Conservation (phyloP, 495 filamentous ascomycete genomes). For the Lophiotrema nucula region DNA sequence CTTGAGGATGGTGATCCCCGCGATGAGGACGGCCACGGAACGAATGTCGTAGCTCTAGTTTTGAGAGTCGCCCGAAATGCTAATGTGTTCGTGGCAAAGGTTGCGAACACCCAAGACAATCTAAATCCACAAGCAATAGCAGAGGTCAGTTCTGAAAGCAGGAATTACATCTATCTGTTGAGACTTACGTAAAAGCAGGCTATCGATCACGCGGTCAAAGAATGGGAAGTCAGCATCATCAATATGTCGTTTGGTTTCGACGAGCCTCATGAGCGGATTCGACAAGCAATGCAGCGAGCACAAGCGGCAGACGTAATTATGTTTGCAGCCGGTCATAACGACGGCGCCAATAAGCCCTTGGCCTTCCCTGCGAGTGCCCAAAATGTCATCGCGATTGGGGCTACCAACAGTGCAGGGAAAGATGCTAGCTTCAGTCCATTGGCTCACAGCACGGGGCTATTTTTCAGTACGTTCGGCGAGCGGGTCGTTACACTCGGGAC, state of each 20-base stretch:
- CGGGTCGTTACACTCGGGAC: background rate
- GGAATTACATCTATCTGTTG: no score
- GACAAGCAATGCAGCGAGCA: background rate
- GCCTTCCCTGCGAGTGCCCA: background rate
- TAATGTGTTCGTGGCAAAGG: background rate
- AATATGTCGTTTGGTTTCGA: constrained; percentile 4
- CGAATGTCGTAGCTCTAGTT: background rate
- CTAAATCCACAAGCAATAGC: background rate
- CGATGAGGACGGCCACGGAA: background rate
- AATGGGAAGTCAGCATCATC: constrained; percentile 8
- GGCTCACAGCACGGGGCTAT: background rate
- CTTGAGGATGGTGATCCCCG: background rate
- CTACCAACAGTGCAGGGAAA: background rate
- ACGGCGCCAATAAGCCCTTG: constrained; percentile 1
- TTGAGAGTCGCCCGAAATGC: background rate
- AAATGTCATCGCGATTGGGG: background rate
- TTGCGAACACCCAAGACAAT: background rate
- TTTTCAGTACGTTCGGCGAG: background rate
- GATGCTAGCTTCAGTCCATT: background rate
- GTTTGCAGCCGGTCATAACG: constrained; percentile 1
- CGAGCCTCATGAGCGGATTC: background rate
- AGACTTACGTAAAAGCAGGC: background rate
- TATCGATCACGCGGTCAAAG: background rate
- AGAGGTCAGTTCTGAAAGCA: background rate
- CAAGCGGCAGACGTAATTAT: background rate